Base-by-base conservation (phyloP, 352 stramenopile species). In the Pythium periplocum region DNA sequence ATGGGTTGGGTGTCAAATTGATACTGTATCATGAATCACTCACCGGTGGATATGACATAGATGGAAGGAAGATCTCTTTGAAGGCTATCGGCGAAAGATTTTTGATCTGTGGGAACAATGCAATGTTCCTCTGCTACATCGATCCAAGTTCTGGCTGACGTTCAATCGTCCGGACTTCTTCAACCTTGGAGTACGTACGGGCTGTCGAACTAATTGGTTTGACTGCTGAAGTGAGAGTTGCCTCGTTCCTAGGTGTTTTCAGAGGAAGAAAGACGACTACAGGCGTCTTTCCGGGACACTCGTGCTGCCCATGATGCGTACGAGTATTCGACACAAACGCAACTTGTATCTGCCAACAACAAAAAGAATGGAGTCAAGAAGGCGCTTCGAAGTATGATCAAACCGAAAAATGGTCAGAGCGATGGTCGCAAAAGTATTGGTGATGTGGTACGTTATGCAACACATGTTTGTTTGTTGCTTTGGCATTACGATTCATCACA, bases 81-180 rank as follows among this genome's bases (percentile, higher is more conserved):
- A 80, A 46, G 68, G 62, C 11, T 73, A 66, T 26, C 72, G 78
- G 2, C 59, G 58, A 37, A 77, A 75, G 39, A 80, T 90, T n/a
- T 90, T 87, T 40, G 71, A 78, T 38, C 45, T 89, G 35, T 93
- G 83, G 83, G 60, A 76, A 33, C 66, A 76, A 43, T 85, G 71
- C 38, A 70, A 86, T 47, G 78, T 82, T 11, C 74, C 83, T 4
- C 50, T 93, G 26, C 57, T 90, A 0, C 74, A 93, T 61, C 70
- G 83, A 12, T 88, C 83, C 46, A 90, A 91, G 51, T 93, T 93
- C 50, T 93, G 83, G 83, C 61, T 90, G 39, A 86, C 71, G 8
- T 93, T 90, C 57, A 82, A 88, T 53, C 61, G 59, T 11, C 48
- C 67, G 2, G 77, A 93, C 51, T 93, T 88, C 36, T 88, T 93